Percentiles rank a stretch among this genome's conserved stretches.
Evolutionary conservation across 2,329 filamentous ascomycete species (phyloP).

Genomic region (Mollisia scopiformis): DNA sequence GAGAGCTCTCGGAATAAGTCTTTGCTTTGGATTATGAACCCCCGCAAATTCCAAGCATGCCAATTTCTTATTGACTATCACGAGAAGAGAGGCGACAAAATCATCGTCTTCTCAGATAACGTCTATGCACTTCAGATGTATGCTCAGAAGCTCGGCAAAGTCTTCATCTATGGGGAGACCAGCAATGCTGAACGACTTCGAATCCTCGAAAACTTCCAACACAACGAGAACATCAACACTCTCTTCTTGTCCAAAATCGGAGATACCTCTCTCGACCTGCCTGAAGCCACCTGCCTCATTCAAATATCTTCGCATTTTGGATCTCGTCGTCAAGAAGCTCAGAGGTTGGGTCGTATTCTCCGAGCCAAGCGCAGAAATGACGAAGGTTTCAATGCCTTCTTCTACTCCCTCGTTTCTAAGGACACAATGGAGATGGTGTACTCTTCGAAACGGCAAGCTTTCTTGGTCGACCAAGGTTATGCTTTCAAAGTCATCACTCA

Average conservation of each 20-base stretch:
- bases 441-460: slow-evolving; percentile 94
- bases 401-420: slow-evolving; percentile 96
- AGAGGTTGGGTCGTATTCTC: slow-evolving; percentile 89
- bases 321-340: slow-evolving; percentile 93
- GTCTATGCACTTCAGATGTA: slow-evolving; percentile 90
- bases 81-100: slow-evolving; percentile 91
- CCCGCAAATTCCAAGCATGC: slow-evolving; percentile 93
- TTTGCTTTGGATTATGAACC: slow-evolving; percentile 94
- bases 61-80: slow-evolving; percentile 99
- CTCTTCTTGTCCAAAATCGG: slow-evolving; percentile 97
- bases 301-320: slow-evolving; percentile 98
- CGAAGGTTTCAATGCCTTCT: slow-evolving; percentile 98
- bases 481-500: slow-evolving; percentile 99
- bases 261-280: slow-evolving; percentile 95
- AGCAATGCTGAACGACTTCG: slow-evolving; percentile 82
- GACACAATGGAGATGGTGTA: slow-evolving; percentile 99
- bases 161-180: slow-evolving; percentile 90
- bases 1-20: slow-evolving; percentile 68
- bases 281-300: slow-evolving; percentile 94
- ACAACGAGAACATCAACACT: slow-evolving; percentile 87
- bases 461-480: slow-evolving; percentile 96
- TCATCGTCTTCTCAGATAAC: slow-evolving; percentile 98
- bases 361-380: slow-evolving; percentile 95
- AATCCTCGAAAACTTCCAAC: slow-evolving; percentile 93
- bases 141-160: slow-evolving; percentile 80